These are phyloP conservation scores for Naegleria fowleri DNA, from an alignment of 208 protist species.

Conservation along the genomic window DNA sequence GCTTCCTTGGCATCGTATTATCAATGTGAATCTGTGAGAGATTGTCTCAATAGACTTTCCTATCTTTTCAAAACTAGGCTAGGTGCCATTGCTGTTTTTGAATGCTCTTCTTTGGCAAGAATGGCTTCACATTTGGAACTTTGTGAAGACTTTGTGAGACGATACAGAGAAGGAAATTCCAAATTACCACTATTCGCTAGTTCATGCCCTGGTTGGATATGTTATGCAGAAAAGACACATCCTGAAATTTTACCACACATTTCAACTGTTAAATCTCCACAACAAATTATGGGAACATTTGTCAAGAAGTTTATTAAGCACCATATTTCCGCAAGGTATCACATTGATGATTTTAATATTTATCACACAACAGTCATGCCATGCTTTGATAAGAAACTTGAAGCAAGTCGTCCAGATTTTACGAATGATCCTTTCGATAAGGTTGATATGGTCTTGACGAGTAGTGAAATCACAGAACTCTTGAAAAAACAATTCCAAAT, in stretches of 20 bases:
- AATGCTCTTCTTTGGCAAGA: constrained; percentile 57
- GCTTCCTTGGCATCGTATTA: constrained; percentile 80
- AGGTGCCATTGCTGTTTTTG: constrained; percentile 57
- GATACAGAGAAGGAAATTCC: constrained; percentile 25
- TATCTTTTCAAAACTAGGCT: constrained; percentile 63
- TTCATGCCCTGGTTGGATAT: constrained; percentile 92
- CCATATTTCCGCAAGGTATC: not conserved
- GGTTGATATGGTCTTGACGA: constrained; percentile 92
- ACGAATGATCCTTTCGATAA: constrained; percentile 51
- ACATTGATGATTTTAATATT: constrained; percentile 34
- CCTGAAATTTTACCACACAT: constrained; percentile 80
- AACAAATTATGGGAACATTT: constrained; percentile 86
- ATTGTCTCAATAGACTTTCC: constrained; percentile 54
- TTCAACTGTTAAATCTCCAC: constrained; percentile 82
- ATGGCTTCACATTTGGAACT: constrained; percentile 66
- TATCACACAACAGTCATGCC: constrained; percentile 94
- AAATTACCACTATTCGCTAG: constrained; percentile 83
- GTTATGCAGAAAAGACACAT: constrained; percentile 96
- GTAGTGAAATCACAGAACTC: constrained; percentile 75
- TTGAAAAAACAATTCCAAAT: constrained; percentile 57
- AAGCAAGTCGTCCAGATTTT: constrained; percentile 83
- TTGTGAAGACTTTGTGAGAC: constrained; percentile 61
- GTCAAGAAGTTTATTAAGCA: constrained; percentile 66
- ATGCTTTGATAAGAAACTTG: constrained; percentile 97
- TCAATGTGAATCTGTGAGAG: constrained; percentile 36